Percentiles rank a stretch among this genome's conserved stretches.
Conservation (phyloP, 768 basidiomycete species). For the Naganishia randhawae region DNA sequence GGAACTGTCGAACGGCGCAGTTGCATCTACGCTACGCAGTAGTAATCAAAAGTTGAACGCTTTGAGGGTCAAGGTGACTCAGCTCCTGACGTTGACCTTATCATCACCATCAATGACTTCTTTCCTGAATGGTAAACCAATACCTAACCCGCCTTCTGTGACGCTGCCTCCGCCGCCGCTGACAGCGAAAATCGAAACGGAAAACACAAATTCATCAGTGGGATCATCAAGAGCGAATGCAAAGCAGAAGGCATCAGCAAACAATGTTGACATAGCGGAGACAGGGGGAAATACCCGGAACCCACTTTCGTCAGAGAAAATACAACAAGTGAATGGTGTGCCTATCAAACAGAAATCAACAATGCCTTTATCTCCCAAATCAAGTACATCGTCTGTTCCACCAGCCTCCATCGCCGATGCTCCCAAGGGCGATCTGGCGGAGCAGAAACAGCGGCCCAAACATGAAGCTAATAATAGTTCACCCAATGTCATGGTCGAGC, state of each 20-base stretch:
- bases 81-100: constrained; percentile 26
- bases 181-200: not conserved
- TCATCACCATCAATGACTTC: constrained; percentile 17
- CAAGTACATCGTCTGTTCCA: not conserved
- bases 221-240: not conserved
- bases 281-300: not conserved
- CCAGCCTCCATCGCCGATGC: not conserved
- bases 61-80: constrained; percentile 14
- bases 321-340: not conserved
- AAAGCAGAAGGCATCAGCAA: not conserved
- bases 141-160: not conserved
- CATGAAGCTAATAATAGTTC: not conserved
- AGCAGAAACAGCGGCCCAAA: not conserved
- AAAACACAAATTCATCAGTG: not conserved
- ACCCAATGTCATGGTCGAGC: constrained; percentile 15
- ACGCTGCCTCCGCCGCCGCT: not conserved
- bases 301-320: not conserved
- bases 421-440: not conserved
- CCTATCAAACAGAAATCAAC: not conserved
- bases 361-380: not conserved
- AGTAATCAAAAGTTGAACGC: constrained; percentile 6
- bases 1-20: not conserved
- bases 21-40: not conserved
- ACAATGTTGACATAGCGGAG: not conserved
- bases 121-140: constrained; percentile 12